A percentile compares a stretch with the other conserved stretches of the same genome.
Evolutionary conservation across 495 filamentous ascomycete species (phyloP).

Genomic region (Penicillium goetzii): DNA sequence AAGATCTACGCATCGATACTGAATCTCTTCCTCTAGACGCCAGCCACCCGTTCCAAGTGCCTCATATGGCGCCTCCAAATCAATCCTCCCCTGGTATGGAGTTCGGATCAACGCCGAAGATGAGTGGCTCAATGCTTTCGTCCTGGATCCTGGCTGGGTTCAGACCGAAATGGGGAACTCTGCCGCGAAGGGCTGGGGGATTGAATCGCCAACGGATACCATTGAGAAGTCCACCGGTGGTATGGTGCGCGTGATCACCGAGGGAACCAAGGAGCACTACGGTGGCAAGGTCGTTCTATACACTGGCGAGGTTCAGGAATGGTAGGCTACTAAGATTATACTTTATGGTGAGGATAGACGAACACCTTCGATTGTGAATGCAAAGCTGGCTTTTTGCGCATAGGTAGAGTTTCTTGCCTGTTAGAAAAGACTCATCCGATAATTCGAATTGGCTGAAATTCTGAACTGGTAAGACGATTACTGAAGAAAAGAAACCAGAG

Average conservation of each 20-base stretch:
- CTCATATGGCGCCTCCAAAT: constrained; percentile 45
- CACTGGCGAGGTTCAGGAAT: constrained; percentile 1
- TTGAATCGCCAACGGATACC: constrained; percentile 33
- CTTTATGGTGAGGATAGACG: background rate
- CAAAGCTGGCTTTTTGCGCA: background rate
- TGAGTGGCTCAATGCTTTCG: constrained; percentile 39
- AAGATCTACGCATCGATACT: background rate
- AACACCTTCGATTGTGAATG: background rate
- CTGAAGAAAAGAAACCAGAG: too few species aligned
- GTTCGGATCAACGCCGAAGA: constrained; percentile 47
- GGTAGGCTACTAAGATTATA: background rate
- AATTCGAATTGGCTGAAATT: background rate
- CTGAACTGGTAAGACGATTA: too few species aligned
- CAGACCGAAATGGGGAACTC: constrained; percentile 52
- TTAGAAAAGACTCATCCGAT: background rate
- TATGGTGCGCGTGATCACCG: constrained; percentile 40
- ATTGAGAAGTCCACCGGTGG: constrained; percentile 41
- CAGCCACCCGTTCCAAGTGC: constrained; percentile 33
- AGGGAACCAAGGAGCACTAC: constrained; percentile 40
- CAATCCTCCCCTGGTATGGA: constrained; percentile 40
- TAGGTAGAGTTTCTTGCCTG: background rate
- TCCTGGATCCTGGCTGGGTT: constrained; percentile 39
- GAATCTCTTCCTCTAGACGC: constrained; percentile 11
- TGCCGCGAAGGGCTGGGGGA: constrained; percentile 37
- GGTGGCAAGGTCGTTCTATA: constrained; percentile 35